A percentile compares a stretch with the other conserved stretches of the same genome.
phyloP scores from a whole-genome alignment of 495 filamentous ascomycete genomes.

The Annulohypoxylon maeteangense region DNA sequence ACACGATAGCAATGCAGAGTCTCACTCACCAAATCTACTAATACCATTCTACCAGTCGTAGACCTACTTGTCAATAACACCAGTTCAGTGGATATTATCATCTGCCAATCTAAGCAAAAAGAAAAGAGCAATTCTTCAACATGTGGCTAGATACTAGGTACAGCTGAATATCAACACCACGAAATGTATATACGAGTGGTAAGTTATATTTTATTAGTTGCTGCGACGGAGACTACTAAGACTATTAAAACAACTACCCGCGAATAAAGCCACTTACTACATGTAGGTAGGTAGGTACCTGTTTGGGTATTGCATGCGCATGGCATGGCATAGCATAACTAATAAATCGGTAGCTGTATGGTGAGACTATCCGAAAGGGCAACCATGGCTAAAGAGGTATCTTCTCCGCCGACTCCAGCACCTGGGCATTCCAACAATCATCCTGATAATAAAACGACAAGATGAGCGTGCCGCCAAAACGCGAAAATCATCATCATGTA shows the following conservation, averaged over 20 bases:
- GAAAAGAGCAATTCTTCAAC: conserved; percentile 23
- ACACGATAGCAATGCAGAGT: conserved; percentile 42
- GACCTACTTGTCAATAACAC: conserved; percentile 17
- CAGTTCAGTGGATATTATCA: conserved; percentile 16
- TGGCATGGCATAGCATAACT: conserved; percentile 14
- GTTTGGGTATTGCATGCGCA: not conserved
- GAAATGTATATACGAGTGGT: conserved; percentile 11
- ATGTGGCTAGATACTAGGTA: not conserved
- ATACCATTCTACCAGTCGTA: conserved; percentile 24
- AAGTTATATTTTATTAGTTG: not conserved
- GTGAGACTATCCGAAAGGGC: conserved; percentile 19
- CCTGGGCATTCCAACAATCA: conserved; percentile 11
- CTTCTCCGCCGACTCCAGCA: conserved; percentile 11
- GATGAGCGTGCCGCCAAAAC: conserved; percentile 28
- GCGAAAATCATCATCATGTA: conserved; percentile 35
- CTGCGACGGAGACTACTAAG: not conserved
- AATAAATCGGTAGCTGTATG: conserved; percentile 17
- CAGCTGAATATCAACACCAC: conserved; percentile 13
- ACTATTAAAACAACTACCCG: not conserved
- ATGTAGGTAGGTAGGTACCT: not conserved
- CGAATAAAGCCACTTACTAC: conserved; percentile 14
- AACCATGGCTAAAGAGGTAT: conserved; percentile 27
- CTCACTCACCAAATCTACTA: conserved; percentile 5
- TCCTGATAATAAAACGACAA: conserved; percentile 24
- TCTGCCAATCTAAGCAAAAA: conserved; percentile 22